Percentiles rank a stretch among this genome's conserved stretches.
These are phyloP conservation scores for Yamagishiella unicocca DNA, from an alignment of 139 green algal genomes.

Conservation along the genomic window DNA sequence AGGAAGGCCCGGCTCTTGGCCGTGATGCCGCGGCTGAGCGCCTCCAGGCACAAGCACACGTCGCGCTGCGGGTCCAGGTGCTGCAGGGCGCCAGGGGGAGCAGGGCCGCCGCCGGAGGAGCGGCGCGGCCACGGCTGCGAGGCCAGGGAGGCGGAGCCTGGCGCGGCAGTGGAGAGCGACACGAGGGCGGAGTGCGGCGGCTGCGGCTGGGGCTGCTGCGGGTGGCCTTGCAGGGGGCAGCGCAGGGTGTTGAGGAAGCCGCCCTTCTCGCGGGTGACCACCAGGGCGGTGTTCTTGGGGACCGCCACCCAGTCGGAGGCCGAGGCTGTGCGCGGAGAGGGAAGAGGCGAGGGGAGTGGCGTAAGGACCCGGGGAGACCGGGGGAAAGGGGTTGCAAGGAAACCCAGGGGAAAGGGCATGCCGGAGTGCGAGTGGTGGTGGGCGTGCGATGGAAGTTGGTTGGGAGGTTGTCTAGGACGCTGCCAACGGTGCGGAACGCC, in stretches of 20 bases:
- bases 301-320: conserved; percentile 92
- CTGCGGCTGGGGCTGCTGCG: background rate
- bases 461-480: too few relatives aligned
- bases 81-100: background rate
- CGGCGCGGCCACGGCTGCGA: background rate
- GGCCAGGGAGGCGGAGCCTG: background rate
- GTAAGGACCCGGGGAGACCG: background rate
- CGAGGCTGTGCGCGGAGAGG: conserved; percentile 53
- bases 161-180: background rate
- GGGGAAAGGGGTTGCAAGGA: background rate
- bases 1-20: conserved; percentile 65
- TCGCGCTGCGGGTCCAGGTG: conserved; percentile 30
- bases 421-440: background rate
- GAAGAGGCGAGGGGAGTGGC: too few relatives aligned
- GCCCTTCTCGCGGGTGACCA: conserved; percentile 85
- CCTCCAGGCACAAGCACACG: conserved; percentile 77
- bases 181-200: background rate
- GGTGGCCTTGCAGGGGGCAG: conserved; percentile 47
- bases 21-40: conserved; percentile 64
- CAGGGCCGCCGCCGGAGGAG: background rate
- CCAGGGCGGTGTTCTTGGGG: conserved; percentile 85
- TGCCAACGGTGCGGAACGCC: too few relatives aligned
- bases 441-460: too few relatives aligned
- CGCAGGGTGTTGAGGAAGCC: conserved; percentile 86
- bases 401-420: background rate